Percentiles rank a stretch among this genome's conserved stretches.
Evolutionary conservation across 2,329 filamentous ascomycete species (phyloP).

Genomic region (Triangularia setosa): DNA sequence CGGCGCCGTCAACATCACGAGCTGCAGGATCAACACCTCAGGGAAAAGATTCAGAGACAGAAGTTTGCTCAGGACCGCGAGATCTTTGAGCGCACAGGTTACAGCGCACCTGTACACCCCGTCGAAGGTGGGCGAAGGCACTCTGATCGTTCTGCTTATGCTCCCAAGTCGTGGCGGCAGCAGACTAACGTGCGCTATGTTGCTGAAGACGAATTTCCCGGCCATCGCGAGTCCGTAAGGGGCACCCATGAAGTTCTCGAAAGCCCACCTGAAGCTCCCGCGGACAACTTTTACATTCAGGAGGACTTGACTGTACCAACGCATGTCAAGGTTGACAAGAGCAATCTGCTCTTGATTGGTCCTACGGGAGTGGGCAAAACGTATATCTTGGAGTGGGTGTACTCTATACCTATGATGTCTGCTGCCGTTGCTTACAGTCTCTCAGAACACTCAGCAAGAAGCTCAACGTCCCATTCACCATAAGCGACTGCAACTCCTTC

Average conservation of each 20-base stretch:
- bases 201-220: conserved; percentile 51
- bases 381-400: conserved; percentile 69
- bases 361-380: conserved; percentile 97
- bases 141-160: conserved; percentile 27
- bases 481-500: conserved; percentile 92
- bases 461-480: conserved; percentile 92
- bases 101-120: conserved; percentile 54
- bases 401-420: conserved; percentile 1
- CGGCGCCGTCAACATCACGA: conserved; percentile 76
- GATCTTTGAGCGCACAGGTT: conserved; percentile 37
- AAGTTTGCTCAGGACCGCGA: conserved; percentile 66
- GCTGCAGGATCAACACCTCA: conserved; percentile 52
- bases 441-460: conserved; percentile 80
- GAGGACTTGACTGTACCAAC: conserved; percentile 44
- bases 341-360: conserved; percentile 84
- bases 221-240: conserved; percentile 46
- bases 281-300: conserved; percentile 44
- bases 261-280: conserved; percentile 9
- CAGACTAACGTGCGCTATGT: conserved; percentile 33
- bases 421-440: not conserved
- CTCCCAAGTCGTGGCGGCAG: conserved; percentile 21
- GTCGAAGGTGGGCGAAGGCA: conserved; percentile 63
- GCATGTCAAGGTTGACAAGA: conserved; percentile 82
- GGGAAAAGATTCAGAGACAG: conserved; percentile 67
- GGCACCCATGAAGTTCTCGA: conserved; percentile 39